Base-by-base conservation (phyloP, 2,329 filamentous ascomycete genomes). In the Mycosphaerella arachidis region DNA sequence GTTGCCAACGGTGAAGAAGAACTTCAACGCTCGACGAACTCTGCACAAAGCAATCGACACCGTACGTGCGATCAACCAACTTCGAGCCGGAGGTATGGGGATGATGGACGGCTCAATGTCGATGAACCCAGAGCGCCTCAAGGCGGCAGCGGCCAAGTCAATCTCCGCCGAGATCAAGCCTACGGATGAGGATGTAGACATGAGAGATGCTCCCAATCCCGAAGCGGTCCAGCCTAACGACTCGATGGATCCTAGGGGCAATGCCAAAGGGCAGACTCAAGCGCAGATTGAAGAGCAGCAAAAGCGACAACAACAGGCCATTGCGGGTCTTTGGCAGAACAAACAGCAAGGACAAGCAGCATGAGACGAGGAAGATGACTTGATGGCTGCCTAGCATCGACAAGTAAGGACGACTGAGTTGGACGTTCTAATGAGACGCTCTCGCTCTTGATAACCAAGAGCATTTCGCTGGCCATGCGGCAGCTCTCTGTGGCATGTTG, bases 11-110 rank as follows among this genome's bases (percentile, higher is more conserved):
- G 83, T 88, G 63, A 87, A 87, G 79, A 87, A 87, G 79, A 88
- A 88, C 71, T 88, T 88, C 78, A 88, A 88, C 64, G 85, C 85
- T 1, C 76, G 85, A 2, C 77, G 85, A 46, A 87, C 85, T 12
- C 76, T 88, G 37, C 85, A 88, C 73, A 86, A 85, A 59, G 85
- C 85, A 16, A 88, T 88, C 67, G 85, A 88, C 71, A 87, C 85
- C 0, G 86, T 88, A 33, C 79, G 85, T 27, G 85, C 85, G 2
- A 88, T 88, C 72, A 88, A 88, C 70, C 86, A 88, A 72, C 74
- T 88, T 13, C 78, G 85, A 62, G 84, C 86, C 45, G 84, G 84
- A 30, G 82, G 81, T 3, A 70, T 73, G 10, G 78, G 84, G 43
- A 78, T 86, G 79, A 84, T 86, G 80, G 84, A 87, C 59, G 84